Conservation (phyloP, 2,329 filamentous ascomycete species). For the Sordariomycetes sp. region DNA sequence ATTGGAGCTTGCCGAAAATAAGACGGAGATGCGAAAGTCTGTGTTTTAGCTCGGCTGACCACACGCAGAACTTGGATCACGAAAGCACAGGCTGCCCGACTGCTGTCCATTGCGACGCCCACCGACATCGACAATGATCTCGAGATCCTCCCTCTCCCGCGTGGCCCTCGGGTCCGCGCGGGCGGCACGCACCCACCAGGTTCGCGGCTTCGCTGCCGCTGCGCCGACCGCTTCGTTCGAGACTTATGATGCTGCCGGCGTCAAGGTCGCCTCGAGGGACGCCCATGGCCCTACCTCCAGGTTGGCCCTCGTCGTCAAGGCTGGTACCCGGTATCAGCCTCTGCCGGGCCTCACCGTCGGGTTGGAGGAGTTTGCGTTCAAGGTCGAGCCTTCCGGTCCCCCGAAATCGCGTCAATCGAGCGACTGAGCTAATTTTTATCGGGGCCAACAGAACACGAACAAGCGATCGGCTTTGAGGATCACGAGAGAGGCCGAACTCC, state of each 20-base stretch:
- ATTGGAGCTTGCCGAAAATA: conserved; percentile 6
- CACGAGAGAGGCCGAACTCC: conserved; percentile 86
- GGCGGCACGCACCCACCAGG: conserved; percentile 42
- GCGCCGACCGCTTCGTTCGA: conserved; percentile 67
- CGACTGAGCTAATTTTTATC: conserved; percentile 33
- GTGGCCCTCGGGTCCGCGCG: conserved; percentile 45
- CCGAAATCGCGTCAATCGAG: not conserved
- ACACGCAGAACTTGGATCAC: conserved; percentile 3
- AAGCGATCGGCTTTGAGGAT: conserved; percentile 87
- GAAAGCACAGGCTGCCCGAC: conserved; percentile 10
- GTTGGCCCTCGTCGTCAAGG: conserved; percentile 85
- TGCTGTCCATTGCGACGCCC: conserved; percentile 44
- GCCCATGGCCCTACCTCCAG: conserved; percentile 80
- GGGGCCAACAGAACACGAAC: conserved; percentile 58
- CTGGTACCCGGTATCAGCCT: conserved; percentile 85
- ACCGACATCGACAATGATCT: conserved; percentile 49
- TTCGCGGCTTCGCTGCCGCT: conserved; percentile 48
- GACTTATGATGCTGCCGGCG: conserved; percentile 70
- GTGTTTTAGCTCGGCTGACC: conserved; percentile 4
- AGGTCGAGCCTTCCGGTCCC: conserved; percentile 41
- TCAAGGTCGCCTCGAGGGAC: conserved; percentile 91
- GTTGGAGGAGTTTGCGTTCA: conserved; percentile 93
- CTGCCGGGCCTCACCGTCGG: conserved; percentile 82
- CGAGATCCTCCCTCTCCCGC: conserved; percentile 50
- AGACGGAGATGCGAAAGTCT: conserved; percentile 5